Evolutionary conservation across 257 asterid species (phyloP).

Genomic region (Solanum peruvianum): DNA sequence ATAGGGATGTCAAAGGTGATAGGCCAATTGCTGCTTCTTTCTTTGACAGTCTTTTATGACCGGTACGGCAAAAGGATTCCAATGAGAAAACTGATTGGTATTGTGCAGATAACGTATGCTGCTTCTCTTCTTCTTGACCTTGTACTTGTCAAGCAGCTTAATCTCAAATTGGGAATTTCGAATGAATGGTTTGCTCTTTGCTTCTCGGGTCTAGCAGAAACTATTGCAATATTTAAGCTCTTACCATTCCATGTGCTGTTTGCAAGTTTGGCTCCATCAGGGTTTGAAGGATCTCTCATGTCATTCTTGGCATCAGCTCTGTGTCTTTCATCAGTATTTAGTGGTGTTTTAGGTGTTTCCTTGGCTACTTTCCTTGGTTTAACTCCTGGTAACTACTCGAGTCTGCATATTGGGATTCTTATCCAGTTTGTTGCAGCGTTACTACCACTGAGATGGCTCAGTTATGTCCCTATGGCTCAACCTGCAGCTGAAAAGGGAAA

Average conservation of each 20-base stretch:
- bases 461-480: conserved; percentile 29
- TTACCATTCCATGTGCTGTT: conserved; percentile 61
- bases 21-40: conserved; percentile 67
- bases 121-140: conserved; percentile 66
- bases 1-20: conserved; percentile 80
- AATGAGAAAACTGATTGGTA: conserved; percentile 34
- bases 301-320: conserved; percentile 59
- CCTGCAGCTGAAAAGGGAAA: conserved; percentile 23
- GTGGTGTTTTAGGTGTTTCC: conserved; percentile 67
- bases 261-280: conserved; percentile 70
- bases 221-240: conserved; percentile 71
- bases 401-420: conserved; percentile 52
- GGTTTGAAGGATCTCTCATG: conserved; percentile 77
- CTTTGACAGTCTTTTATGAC: conserved; percentile 42
- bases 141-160: conserved; percentile 53
- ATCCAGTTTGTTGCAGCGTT: conserved; percentile 64
- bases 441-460: conserved; percentile 55
- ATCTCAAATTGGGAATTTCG: conserved; percentile 50
- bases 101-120: conserved; percentile 46
- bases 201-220: conserved; percentile 75
- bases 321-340: conserved; percentile 57
- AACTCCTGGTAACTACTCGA: conserved; percentile 46
- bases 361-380: conserved; percentile 59
- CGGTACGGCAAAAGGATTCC: conserved; percentile 46
- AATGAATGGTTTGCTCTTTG: conserved; percentile 61